Base-by-base conservation (phyloP, 2,329 filamentous ascomycete species). In the Monosporascus sp. region DNA sequence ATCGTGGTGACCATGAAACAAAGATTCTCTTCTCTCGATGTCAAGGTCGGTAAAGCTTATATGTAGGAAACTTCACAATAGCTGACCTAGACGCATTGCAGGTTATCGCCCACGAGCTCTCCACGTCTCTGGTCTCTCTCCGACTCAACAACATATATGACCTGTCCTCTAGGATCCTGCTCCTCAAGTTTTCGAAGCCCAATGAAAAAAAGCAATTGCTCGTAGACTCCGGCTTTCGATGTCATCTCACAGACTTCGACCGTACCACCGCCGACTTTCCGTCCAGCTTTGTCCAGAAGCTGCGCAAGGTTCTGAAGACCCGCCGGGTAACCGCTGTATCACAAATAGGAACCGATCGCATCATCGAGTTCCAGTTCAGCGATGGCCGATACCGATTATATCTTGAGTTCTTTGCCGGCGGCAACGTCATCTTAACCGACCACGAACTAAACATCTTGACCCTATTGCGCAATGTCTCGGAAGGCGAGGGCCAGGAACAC, bases 81-180 rank as follows among this genome's bases (percentile, higher is more conserved):
- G n/a, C 51, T 59, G 26, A 57, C 40, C 22, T 26, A 20, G 51
- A 48, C 37, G 14, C 44, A 26, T 37, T 44, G 11, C 66, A 96
- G 90, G 91, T 96, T 72, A 95, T 97, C 68, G 88, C 91, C 53
- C 90, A 96, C 70, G 94, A 99, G 80, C 88, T 99, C 58, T 87
- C 91, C 55, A 77, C 82, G 58, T 82, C 80, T 59, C 80, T 99
- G 51, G 83, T 87, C 54, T 84, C 84, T 55, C 79, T 97, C 57
- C 89, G 94, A 58, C 82, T 97, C 49, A 85, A 89, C 58, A 99
- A 99, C 68, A 87, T 97, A 69, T 97, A 99, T 75, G 94, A 99
- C 70, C 84, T 99, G 55, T 96, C 91, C 58, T 91, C 91, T 60
- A 91, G 93, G 68, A 97, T 97, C 66, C 90, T 97, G 67, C 85